Percentiles rank a stretch among this genome's conserved stretches.
Evolutionary conservation across 345 rosid species (phyloP).

Genomic region (Diplotaxis tenuifolia): DNA sequence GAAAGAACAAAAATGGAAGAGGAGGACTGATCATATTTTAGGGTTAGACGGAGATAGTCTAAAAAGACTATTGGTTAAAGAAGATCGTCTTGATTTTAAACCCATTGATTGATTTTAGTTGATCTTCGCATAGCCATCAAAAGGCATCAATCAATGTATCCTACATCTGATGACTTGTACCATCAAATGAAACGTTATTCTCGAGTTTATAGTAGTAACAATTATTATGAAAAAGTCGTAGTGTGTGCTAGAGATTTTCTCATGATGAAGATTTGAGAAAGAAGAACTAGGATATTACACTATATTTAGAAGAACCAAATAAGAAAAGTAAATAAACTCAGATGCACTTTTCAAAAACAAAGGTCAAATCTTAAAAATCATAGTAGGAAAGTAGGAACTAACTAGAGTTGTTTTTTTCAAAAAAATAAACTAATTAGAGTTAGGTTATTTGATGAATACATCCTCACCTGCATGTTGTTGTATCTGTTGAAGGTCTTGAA

Average conservation of each 20-base stretch:
- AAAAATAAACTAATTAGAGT: conserved; percentile 12
- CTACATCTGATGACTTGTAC: conserved; percentile 32
- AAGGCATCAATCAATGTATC: conserved; percentile 29
- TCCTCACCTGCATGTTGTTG: conserved; percentile 95
- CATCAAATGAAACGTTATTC: conserved; percentile 32
- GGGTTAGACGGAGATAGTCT: conserved; percentile 28
- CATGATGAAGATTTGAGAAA: conserved; percentile 20
- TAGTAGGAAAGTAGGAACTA: conserved; percentile 4
- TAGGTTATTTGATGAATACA: conserved; percentile 21
- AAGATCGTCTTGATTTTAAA: conserved; percentile 25
- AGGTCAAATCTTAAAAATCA: conserved; percentile 25
- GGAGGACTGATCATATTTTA: conserved; percentile 26
- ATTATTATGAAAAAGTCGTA: conserved; percentile 12
- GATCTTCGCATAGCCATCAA: conserved; percentile 35
- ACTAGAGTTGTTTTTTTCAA: too few species aligned
- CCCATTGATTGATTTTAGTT: conserved; percentile 34
- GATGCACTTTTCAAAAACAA: conserved; percentile 16
- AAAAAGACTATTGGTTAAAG: conserved; percentile 39
- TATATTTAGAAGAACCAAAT: not conserved
- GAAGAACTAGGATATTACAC: not conserved
- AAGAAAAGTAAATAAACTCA: not conserved
- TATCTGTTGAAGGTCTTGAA: conserved; percentile 99
- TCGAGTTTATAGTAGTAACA: conserved; percentile 1
- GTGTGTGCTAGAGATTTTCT: conserved; percentile 18
- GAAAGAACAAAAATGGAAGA: conserved; percentile 25